These are phyloP conservation scores for Penicillium lividum DNA, from an alignment of 495 filamentous ascomycete genomes.

Conservation along the genomic window DNA sequence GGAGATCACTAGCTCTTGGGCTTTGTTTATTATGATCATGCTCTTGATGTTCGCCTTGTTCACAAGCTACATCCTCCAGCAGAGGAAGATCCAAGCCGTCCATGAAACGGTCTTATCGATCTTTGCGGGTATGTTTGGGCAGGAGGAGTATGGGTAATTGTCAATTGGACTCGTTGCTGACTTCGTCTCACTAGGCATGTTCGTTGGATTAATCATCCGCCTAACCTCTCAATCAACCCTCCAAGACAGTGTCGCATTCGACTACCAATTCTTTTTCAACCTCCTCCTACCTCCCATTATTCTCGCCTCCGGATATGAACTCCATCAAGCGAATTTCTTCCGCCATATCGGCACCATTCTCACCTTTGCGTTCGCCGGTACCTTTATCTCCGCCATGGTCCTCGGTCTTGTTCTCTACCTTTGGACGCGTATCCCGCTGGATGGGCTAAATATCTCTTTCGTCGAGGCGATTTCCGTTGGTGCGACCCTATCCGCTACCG, in stretches of 20 bases:
- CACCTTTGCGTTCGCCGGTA: conserved; percentile 97
- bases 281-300: conserved; percentile 96
- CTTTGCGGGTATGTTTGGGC: conserved; percentile 75
- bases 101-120: conserved; percentile 98
- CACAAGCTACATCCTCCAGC: conserved; percentile 93
- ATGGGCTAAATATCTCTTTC: conserved; percentile 81
- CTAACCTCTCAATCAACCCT: conserved; percentile 77
- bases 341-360: conserved; percentile 97
- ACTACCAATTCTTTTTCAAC: conserved; percentile 99
- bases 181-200: conserved; percentile 69
- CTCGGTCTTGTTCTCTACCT: conserved; percentile 83
- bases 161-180: not conserved
- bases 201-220: conserved; percentile 86
- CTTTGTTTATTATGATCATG: conserved; percentile 92
- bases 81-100: conserved; percentile 92
- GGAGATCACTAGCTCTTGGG: conserved; percentile 94
- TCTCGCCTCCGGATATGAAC: conserved; percentile 92
- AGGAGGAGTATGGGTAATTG: not conserved
- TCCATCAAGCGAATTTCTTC: conserved; percentile 98
- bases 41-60: conserved; percentile 92
- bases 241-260: conserved; percentile 85
- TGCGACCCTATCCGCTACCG: conserved; percentile 92
- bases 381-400: conserved; percentile 94
- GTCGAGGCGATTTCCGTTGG: conserved; percentile 95
- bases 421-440: conserved; percentile 83